A percentile compares a stretch with the other conserved stretches of the same genome.
Evolutionary conservation across 2,329 filamentous ascomycete species (phyloP).

Genomic region (Botrytis sinoallii): DNA sequence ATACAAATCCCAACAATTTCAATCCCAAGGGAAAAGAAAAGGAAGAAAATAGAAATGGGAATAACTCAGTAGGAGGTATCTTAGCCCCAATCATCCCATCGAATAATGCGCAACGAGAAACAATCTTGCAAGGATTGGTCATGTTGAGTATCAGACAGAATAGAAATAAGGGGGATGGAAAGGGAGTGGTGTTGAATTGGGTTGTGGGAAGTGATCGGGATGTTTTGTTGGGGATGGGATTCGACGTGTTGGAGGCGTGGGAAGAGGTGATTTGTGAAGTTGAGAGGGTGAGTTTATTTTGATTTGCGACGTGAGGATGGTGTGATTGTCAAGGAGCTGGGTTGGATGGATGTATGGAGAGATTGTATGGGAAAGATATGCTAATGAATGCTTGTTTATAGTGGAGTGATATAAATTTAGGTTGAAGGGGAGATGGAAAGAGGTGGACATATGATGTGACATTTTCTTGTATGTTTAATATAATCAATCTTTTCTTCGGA

Average conservation of each 20-base stretch:
- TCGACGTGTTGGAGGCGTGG: conserved; percentile 73
- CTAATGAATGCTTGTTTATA: background rate
- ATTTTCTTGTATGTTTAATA: background rate
- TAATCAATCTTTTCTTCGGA: background rate
- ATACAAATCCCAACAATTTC: background rate
- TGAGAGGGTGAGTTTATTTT: conserved; percentile 46
- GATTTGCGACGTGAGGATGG: background rate
- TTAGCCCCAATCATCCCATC: conserved; percentile 62
- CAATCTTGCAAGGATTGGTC: conserved; percentile 62
- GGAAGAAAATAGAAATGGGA: background rate
- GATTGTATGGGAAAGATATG: background rate
- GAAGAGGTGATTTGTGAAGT: conserved; percentile 72
- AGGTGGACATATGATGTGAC: background rate
- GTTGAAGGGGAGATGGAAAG: background rate
- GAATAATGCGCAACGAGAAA: conserved; percentile 59
- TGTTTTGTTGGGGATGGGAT: conserved; percentile 74
- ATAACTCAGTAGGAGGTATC: conserved; percentile 56
- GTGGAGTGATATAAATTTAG: conserved; percentile 23
- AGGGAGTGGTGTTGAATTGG: conserved; percentile 51
- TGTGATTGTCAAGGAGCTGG: background rate
- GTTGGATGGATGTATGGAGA: background rate
- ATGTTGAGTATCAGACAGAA: conserved; percentile 64
- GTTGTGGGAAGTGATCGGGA: conserved; percentile 46
- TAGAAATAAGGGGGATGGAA: conserved; percentile 59
- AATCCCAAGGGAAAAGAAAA: background rate